phyloP scores from a whole-genome alignment of 1,284 basidiomycete species.

The Psilocybe mexicana region DNA sequence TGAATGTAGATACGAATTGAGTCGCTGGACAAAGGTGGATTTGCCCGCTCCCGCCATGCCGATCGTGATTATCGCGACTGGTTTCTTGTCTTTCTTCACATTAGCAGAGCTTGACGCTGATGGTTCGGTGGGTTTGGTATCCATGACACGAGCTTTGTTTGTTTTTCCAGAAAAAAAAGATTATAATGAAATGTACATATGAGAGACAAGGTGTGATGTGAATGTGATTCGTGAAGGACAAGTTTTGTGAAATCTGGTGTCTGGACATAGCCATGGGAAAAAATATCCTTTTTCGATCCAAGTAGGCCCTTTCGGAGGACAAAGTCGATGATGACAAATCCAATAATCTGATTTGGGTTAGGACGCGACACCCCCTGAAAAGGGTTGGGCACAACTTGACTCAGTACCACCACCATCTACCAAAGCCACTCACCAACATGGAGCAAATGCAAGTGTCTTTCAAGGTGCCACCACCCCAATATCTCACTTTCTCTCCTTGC shows the following conservation, averaged over 20 bases:
- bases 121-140: slow-evolving; percentile 3
- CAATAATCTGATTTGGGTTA: background rate
- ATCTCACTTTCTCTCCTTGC: background rate
- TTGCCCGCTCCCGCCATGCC: slow-evolving; percentile 97
- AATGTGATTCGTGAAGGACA: background rate
- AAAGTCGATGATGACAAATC: background rate
- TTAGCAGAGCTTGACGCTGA: slow-evolving; percentile 10
- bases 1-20: slow-evolving; percentile 85
- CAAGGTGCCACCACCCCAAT: background rate
- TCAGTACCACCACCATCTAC: slow-evolving; percentile 11
- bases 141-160: background rate
- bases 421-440: background rate
- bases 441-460: slow-evolving; percentile 11
- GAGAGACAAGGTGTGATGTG: background rate
- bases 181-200: no score
- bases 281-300: no score
- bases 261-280: no score
- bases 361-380: background rate
- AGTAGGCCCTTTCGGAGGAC: no score
- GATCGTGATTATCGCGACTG: slow-evolving; percentile 83
- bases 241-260: no score
- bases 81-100: slow-evolving; percentile 45
- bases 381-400: background rate
- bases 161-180: background rate
- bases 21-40: slow-evolving; percentile 93